Conservation (phyloP, 2,329 filamentous ascomycete genomes). For the Gremmenia infestans region DNA sequence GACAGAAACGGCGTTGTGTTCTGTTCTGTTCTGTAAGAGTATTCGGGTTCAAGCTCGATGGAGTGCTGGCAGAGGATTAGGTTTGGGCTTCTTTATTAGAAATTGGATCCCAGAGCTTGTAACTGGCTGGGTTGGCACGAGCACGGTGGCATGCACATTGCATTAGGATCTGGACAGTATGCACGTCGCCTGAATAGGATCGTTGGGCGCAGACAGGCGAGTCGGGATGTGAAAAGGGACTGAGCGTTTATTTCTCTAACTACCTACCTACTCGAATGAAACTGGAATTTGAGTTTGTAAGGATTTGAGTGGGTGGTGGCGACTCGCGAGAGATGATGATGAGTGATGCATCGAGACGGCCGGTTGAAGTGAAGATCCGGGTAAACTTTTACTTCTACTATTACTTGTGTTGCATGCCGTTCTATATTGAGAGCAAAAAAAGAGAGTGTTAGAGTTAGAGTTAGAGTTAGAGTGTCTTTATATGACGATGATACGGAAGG, state of each 20-base stretch:
- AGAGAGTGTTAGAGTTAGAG: neutral
- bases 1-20: too few relatives aligned
- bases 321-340: neutral
- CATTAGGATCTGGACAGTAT: too few relatives aligned
- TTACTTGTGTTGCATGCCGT: neutral
- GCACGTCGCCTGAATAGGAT: too few relatives aligned
- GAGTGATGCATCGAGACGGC: neutral
- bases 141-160: too few relatives aligned
- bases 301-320: neutral
- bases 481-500: neutral
- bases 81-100: too few relatives aligned
- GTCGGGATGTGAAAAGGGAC: neutral
- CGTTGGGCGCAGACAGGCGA: too few relatives aligned
- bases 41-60: too few relatives aligned
- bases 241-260: neutral
- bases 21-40: too few relatives aligned
- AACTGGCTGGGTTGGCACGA: too few relatives aligned
- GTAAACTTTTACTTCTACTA: neutral
- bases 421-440: neutral
- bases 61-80: too few relatives aligned
- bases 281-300: neutral
- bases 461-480: neutral
- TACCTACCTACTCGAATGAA: neutral
- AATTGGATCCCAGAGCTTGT: too few relatives aligned
- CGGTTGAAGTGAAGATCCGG: neutral